Base-by-base conservation (phyloP, 2,329 filamentous ascomycete genomes). In the Magnaporthiopsis poae region DNA sequence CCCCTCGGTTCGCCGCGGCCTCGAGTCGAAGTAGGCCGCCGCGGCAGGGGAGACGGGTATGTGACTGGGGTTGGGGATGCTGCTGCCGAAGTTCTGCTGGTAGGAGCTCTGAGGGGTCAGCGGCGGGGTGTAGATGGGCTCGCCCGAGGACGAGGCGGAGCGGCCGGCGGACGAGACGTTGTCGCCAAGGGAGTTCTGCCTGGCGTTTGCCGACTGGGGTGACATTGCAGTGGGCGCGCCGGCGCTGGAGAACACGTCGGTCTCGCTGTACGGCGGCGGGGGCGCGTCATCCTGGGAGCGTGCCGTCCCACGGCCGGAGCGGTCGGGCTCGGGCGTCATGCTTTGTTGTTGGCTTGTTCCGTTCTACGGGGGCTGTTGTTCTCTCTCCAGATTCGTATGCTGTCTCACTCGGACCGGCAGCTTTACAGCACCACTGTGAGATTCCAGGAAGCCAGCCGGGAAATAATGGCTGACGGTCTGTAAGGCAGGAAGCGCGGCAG, bases 251-350 rank as follows among this genome's bases (percentile, higher is more conserved):
- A 80, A 84, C 56, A 84, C 79, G 72, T 86, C 84, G 21, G 82
- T 85, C 73, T 85, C 84, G 59, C 80, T 80, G 70, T 87, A 87
- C 7, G 85, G 84, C 5, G 84, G 83, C 60, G 84, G 84, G 27
- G 84, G 82, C 9, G 74, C 72, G 67, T 82, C 77, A 66, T 79
- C 75, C 7, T 27, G 35, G 5, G 11, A 46, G 36, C 11, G 13
- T 5, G 46, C 46, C 18, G 46, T 52, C 46, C 46, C 46, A n/a
- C 46, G 46, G 46, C 46, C 46, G 46, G 21, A 5, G 46, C 46
- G 46, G 46, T n/a, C 15, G 46, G 46, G 46, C 21, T 65, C 35
- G 9, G 46, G 7, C 46, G 52, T 13, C 63, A 59, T 35, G 21
- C 52, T 35, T 11, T 33, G 29, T 60, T 36, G 13, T 60, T 29